Base-by-base conservation (phyloP, 495 filamentous ascomycete genomes). In the Venustampulla echinocandica region DNA sequence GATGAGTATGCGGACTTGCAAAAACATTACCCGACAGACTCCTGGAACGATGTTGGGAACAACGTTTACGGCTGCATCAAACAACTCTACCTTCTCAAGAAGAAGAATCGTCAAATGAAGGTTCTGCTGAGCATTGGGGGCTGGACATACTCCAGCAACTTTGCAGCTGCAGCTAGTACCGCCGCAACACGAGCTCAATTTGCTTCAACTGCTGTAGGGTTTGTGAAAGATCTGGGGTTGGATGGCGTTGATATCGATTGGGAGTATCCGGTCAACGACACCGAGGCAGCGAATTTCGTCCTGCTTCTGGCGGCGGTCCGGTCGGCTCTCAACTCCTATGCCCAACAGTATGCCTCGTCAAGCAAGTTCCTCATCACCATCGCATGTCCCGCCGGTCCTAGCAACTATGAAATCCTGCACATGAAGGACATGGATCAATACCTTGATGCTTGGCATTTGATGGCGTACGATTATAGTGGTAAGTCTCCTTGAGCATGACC, bases 1-100 rank as follows among this genome's bases (percentile, higher is more conserved):
- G 76, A 81, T 54, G 30, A 58, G 1, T 78, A 69, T 54, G 69
- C 79, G 0, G 83, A 88, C 51, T 61, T 69, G 3, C 71, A 92
- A 46, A 88, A 88, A 61, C 87, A 90, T 64, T 93, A 90, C 54
- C 58, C 77, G 3, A 67, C 62, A 18, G 83, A 89, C 58, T 83
- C 82, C n/a, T 62, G 61, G 59, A 62, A 63, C 30, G 61, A 66
- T 46, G 75, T 80, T 13, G 69, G 80, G 19, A 79, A 61, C 38
- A 90, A 92, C 55, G 75, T 84, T 51, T 92, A 90, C 60, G 87
- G 87, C 46, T 87, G 80, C 61, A 61, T 87, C 30, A 95, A 95
- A 69, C 89, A 96, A 62, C 76, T 96, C 5, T 88, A 77, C 65
- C 69, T 90, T 27, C 74, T 90, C 30, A 97, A 97, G 71, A 81